Evolutionary conservation across 192 early-diverging fungal genomes (phyloP), one percentile per base, ranked within the genome.

Genomic region (Coemansia sp.): DNA sequence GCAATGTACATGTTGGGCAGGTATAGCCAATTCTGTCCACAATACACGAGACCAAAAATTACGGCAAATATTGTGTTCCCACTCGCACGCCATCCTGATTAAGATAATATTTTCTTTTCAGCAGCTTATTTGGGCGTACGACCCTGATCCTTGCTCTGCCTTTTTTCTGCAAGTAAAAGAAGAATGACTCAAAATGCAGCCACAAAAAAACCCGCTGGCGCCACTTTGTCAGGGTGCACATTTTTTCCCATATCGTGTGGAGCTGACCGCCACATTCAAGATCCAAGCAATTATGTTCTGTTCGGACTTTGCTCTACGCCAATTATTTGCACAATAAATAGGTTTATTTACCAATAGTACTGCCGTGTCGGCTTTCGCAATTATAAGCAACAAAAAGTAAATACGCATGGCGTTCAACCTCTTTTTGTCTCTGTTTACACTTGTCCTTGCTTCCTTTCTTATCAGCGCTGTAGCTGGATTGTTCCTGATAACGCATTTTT

Each of bases 31-130:
- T 25, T n/a, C 47, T 21, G 45, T 12, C 45, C 14, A 47, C 45
- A 35, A 35, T 35, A 35, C 11, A n/a, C n/a, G n/a, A n/a, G n/a
- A n/a, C n/a, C n/a, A n/a, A n/a, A n/a, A n/a, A n/a, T n/a, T n/a
- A n/a, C n/a, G n/a, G n/a, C n/a, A 24, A 47, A 47, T 47, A 47
- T 47, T 47, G 19, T 12, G 32, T 54, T 64, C 62, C 22, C 62
- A 64, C 62, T 40, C 62, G 29, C 62, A 64, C 62, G 62, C 62
- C 62, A 52, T 52, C 18, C 29, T 54, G 33, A 51, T 51, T 30
- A n/a, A 29, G 21, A n/a, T 46, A 24, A 9, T 51, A 27, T 40
- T 47, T 48, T 18, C 21, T 47, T 14, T 30, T 53, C n/a, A 19
- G 35, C 35, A 16, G 35, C n/a, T 0, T 9, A 12, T 23, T 56